A percentile compares a stretch with the other conserved stretches of the same genome.
phyloP scores from a whole-genome alignment of 176 grass and related monocot genomes.

The Oryza rufipogon region DNA sequence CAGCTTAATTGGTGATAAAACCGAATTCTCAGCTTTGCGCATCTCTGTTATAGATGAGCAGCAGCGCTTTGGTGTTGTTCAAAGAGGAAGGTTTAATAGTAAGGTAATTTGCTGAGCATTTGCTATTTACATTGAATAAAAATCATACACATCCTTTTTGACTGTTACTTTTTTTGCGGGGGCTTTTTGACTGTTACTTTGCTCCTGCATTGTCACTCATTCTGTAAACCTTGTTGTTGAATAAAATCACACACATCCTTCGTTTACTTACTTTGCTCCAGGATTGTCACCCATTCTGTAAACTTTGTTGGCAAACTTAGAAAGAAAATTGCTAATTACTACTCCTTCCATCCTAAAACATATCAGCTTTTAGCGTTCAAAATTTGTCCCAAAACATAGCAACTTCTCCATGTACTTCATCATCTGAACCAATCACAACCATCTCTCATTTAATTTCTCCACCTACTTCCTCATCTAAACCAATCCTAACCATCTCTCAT shows the following conservation, averaged over 20 bases:
- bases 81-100: conserved; percentile 88
- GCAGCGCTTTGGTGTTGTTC: conserved; percentile 86
- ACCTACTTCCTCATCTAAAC: too few species aligned
- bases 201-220: conserved; percentile 17
- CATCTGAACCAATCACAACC: too few species aligned
- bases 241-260: conserved; percentile 28
- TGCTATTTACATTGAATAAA: conserved; percentile 36
- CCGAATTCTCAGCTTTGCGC: conserved; percentile 67
- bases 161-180: conserved; percentile 4
- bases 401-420: too few species aligned
- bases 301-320: conserved; percentile 10
- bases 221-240: conserved; percentile 34
- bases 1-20: conserved; percentile 82
- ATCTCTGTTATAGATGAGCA: conserved; percentile 92
- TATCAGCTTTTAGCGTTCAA: too few species aligned
- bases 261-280: conserved; percentile 26
- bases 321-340: not conserved
- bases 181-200: conserved; percentile 27
- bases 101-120: conserved; percentile 53
- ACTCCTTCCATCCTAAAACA: too few species aligned
- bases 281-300: conserved; percentile 13
- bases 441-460: too few species aligned
- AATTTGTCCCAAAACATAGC: too few species aligned
- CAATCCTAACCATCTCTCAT: too few species aligned
- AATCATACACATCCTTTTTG: conserved; percentile 27